Evolutionary conservation across 371 early-diverging fungal species (phyloP).

Genomic region (Neoconidiobolus thromboides): DNA sequence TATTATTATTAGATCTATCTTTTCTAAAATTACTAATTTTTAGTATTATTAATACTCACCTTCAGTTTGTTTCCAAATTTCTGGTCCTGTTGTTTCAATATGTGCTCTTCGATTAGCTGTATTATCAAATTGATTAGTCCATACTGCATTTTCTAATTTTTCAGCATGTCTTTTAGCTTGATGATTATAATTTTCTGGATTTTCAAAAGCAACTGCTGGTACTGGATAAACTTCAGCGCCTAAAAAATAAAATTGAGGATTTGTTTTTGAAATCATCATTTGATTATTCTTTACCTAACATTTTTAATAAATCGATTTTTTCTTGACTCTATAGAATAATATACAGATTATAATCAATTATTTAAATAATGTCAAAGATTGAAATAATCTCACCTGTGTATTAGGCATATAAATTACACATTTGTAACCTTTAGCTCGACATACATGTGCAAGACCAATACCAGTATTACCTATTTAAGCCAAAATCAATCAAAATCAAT

Average conservation of each 20-base stretch:
- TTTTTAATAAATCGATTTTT: conserved; percentile 76
- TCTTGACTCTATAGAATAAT: conserved; percentile 42
- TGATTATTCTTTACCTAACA: conserved; percentile 22
- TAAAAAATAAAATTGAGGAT: no score
- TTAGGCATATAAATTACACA: conserved; percentile 95
- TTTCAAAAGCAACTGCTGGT: conserved; percentile 77
- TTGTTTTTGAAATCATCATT: no score
- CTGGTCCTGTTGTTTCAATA: conserved; percentile 88
- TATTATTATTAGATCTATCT: no score
- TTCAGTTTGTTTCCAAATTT: conserved; percentile 70
- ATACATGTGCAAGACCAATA: conserved; percentile 90
- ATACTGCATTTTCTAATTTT: conserved; percentile 60
- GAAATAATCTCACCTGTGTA: conserved; percentile 40
- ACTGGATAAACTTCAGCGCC: conserved; percentile 75
- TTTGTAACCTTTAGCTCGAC: conserved; percentile 84
- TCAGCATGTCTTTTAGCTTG: conserved; percentile 79
- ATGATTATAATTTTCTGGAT: conserved; percentile 88
- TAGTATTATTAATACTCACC: no score
- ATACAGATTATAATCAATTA: background rate
- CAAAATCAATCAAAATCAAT: background rate
- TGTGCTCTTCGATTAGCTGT: conserved; percentile 77
- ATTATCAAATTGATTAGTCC: conserved; percentile 89
- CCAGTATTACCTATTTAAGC: conserved; percentile 52
- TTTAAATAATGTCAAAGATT: background rate
- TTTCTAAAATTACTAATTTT: no score